Percentiles rank a stretch among this genome's conserved stretches.
Evolutionary conservation across 768 basidiomycete genomes (phyloP).

Genomic region (Boletales sp.): DNA sequence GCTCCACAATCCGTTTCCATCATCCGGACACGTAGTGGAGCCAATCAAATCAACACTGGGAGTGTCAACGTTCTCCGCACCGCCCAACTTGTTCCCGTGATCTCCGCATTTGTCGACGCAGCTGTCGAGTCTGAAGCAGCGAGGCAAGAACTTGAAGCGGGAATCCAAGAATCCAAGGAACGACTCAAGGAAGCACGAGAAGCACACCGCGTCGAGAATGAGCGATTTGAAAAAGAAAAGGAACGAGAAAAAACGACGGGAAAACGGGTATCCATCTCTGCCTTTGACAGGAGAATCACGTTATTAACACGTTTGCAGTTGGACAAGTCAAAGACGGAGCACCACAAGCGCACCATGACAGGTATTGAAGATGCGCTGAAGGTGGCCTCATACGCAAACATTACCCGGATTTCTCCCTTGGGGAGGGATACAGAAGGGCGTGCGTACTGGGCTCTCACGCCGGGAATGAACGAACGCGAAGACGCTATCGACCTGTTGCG

Average conservation of each 20-base stretch:
- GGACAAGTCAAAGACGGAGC: slow-evolving; percentile 42
- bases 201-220: slow-evolving; percentile 33
- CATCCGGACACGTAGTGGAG: slow-evolving; percentile 47
- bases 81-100: slow-evolving; percentile 65
- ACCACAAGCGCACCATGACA: slow-evolving; percentile 48
- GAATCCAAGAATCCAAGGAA: slow-evolving; percentile 54
- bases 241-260: slow-evolving; percentile 55
- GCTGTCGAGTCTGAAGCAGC: slow-evolving; percentile 44
- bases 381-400: slow-evolving; percentile 41
- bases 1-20: slow-evolving; percentile 40
- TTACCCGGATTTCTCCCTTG: slow-evolving; percentile 56
- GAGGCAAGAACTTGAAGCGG: slow-evolving; percentile 60
- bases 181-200: slow-evolving; percentile 48
- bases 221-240: slow-evolving; percentile 29
- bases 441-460: slow-evolving; percentile 63
- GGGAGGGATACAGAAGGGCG: slow-evolving; percentile 70
- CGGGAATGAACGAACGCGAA: slow-evolving; percentile 56
- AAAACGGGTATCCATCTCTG: slow-evolving; percentile 13
- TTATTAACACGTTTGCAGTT: slow-evolving; percentile 22
- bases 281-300: not conserved
- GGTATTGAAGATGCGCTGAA: slow-evolving; percentile 56
- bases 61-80: slow-evolving; percentile 38
- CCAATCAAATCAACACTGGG: slow-evolving; percentile 24
- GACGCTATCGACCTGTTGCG: slow-evolving; percentile 33
- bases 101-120: slow-evolving; percentile 55